Percentiles rank a stretch among this genome's conserved stretches.
phyloP scores from a whole-genome alignment of 306 rosid species.

The Urtica urens region DNA sequence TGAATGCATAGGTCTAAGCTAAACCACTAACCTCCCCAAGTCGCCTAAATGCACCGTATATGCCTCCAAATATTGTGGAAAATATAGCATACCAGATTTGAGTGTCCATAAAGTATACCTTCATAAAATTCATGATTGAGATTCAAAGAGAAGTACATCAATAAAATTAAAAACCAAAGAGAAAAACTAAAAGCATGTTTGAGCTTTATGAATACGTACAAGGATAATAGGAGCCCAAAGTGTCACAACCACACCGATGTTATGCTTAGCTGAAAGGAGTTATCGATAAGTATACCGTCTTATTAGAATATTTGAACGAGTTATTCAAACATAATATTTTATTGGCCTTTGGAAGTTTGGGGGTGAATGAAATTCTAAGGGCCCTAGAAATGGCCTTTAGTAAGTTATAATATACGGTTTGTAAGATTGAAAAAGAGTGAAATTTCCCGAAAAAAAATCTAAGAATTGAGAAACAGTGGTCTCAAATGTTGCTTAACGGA shows the following conservation, averaged over 20 bases:
- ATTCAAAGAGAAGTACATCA: too few species aligned
- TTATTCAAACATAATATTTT: too few species aligned
- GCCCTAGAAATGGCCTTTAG: too few species aligned
- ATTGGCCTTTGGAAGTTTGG: too few species aligned
- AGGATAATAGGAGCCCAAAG: conserved; percentile 89
- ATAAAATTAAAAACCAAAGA: conserved; percentile 9
- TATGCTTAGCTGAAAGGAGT: conserved; percentile 59
- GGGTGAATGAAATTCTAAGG: too few species aligned
- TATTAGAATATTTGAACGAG: too few species aligned
- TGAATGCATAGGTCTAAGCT: conserved; percentile 1
- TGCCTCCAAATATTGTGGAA: conserved; percentile 83
- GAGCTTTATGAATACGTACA: conserved; percentile 39
- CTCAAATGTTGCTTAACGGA: too few species aligned
- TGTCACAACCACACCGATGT: conserved; percentile 81
- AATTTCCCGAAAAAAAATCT: too few species aligned
- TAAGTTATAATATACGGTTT: too few species aligned
- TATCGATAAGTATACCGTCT: conserved; percentile 19
- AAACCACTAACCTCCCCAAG: conserved; percentile 86
- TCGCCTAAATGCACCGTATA: conserved; percentile 92
- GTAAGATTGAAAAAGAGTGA: too few species aligned
- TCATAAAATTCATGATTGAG: conserved; percentile 11
- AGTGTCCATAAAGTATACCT: conserved; percentile 99
- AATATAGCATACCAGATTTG: conserved; percentile 98
- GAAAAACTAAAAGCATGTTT: conserved; percentile 8
- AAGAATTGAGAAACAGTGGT: too few species aligned